Evolutionary conservation across 768 basidiomycete genomes (phyloP).

Genomic region (Clathrus columnatus): DNA sequence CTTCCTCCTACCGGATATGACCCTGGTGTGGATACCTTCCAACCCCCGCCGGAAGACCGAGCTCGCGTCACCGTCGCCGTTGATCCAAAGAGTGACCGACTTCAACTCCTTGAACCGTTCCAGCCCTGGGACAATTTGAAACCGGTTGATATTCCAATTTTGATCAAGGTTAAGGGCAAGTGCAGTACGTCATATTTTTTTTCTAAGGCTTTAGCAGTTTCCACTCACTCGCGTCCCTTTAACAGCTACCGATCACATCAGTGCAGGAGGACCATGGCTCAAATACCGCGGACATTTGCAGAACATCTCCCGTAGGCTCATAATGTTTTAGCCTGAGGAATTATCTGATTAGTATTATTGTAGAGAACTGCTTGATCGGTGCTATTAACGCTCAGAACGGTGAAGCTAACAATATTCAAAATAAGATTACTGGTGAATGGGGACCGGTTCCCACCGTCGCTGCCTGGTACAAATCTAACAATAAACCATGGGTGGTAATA

Average conservation of each 20-base stretch:
- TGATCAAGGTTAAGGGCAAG: constrained; percentile 99
- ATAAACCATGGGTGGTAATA: constrained; percentile 94
- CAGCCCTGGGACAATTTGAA: constrained; percentile 89
- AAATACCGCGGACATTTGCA: constrained; percentile 98
- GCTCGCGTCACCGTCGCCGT: constrained; percentile 80
- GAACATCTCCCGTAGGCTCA: constrained; percentile 82
- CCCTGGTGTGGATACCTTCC: constrained; percentile 95
- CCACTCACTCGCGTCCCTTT: constrained; percentile 9
- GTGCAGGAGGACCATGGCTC: constrained; percentile 97
- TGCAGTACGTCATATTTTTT: constrained; percentile 61
- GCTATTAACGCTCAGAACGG: constrained; percentile 94
- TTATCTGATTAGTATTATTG: constrained; percentile 9
- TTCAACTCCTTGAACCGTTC: constrained; percentile 88
- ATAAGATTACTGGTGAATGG: constrained; percentile 80
- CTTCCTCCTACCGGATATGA: constrained; percentile 95
- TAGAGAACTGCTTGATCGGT: constrained; percentile 95
- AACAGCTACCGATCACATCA: constrained; percentile 84
- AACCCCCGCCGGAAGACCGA: constrained; percentile 84
- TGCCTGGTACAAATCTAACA: constrained; percentile 80
- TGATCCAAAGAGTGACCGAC: constrained; percentile 75
- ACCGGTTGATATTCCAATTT: constrained; percentile 76
- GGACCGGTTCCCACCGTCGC: constrained; percentile 79
- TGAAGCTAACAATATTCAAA: constrained; percentile 93
- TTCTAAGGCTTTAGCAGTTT: neutral
- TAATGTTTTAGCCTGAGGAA: neutral